Conservation (phyloP, 2,329 filamentous ascomycete species). For the Purpureocillium takamizusanense region DNA sequence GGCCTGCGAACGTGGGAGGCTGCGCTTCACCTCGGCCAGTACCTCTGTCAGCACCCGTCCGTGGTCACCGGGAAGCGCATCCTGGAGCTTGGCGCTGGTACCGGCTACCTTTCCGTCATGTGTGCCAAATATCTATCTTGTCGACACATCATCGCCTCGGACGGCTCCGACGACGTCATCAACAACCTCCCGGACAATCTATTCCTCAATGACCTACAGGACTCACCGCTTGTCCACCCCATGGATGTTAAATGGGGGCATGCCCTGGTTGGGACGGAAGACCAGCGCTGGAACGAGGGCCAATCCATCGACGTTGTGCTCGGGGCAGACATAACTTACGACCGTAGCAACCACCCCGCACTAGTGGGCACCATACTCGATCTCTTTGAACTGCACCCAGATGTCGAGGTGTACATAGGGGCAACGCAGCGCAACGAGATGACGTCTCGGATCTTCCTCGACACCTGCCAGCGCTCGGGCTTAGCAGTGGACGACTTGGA, state of each 20-base stretch:
- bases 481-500: conserved; percentile 33
- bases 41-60: conserved; percentile 41
- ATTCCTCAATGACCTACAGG: conserved; percentile 56
- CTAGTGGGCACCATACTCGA: conserved; percentile 57
- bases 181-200: conserved; percentile 58
- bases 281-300: conserved; percentile 40
- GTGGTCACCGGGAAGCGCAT: conserved; percentile 47
- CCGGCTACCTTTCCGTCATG: conserved; percentile 65
- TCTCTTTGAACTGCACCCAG: conserved; percentile 48
- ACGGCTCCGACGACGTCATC: conserved; percentile 66
- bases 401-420: conserved; percentile 54
- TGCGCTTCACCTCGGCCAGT: conserved; percentile 62
- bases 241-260: conserved; percentile 58
- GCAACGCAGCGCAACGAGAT: conserved; percentile 61
- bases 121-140: conserved; percentile 59
- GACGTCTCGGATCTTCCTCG: conserved; percentile 58
- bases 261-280: conserved; percentile 47
- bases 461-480: conserved; percentile 41
- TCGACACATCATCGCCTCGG: conserved; percentile 55
- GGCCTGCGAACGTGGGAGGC: conserved; percentile 78
- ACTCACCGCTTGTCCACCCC: conserved; percentile 31
- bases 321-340: conserved; percentile 74
- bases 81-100: conserved; percentile 68
- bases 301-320: conserved; percentile 52
- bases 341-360: conserved; percentile 51